Evolutionary conservation across 208 protist genomes (phyloP), one percentile per base, ranked within the genome.

Genomic region (Eutreptiella sp.): DNA sequence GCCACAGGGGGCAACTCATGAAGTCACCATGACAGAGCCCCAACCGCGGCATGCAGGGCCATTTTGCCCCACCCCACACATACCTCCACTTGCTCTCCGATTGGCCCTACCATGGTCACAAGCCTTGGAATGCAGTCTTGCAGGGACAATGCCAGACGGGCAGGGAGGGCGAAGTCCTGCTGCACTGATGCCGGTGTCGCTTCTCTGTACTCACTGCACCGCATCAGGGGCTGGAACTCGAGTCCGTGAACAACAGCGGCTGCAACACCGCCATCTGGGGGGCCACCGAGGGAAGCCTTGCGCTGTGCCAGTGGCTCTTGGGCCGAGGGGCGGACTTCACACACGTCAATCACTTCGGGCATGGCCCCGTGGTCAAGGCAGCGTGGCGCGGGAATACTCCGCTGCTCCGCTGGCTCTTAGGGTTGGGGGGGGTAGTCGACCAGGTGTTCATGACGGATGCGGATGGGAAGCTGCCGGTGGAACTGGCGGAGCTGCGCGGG

Each of bases 401-500:
- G 19, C 45, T 50, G 23, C 29, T 50, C 23, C 14, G 31, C 14
- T 50, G 45, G 45, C 29, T 50, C 14, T 38, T 50, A 11, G 11
- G 29, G 29, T 50, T 19, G 14, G 19, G 29, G 16, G 16, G n/a
- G 36, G 14, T 41, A 11, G 50, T 57, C 9, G 50, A 7, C 11
- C 50, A 57, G 21, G 21, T 57, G n/a, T 57, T 57, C 36, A 41
- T 53, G 31, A 11, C n/a, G n/a, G 50, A 57, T 33, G 50, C 23
- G 11, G 50, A 57, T 26, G 50, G 50, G 9, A 57, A 32, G 23
- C 16, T 46, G 11, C 50, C 50, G 11, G 9, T 57, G 21, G 50
- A 57, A 16, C 24, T 57, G 14, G 50, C 50, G 9, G 29, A 21
- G 36, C 36, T 16, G 28, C 50, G 29, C n/a, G 29, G 23, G 28